Conservation (phyloP, 2,329 filamentous ascomycete species). For the Alternaria sp. region DNA sequence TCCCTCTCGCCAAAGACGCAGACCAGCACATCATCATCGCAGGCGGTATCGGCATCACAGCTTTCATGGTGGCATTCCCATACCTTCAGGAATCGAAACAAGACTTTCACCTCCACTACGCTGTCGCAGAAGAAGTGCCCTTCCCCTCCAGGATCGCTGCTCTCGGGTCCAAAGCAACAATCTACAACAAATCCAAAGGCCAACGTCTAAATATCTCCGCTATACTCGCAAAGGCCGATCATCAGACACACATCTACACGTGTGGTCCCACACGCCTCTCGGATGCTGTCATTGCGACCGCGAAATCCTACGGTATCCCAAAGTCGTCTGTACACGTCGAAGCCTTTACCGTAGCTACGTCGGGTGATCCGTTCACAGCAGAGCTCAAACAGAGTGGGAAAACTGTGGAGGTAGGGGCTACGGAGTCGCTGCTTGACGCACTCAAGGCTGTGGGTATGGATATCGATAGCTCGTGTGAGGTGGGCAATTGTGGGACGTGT, state of each 20-base stretch:
- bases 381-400: conserved; percentile 58
- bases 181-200: conserved; percentile 64
- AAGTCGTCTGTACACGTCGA: conserved; percentile 67
- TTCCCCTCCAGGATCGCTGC: conserved; percentile 60
- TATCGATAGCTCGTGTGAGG: conserved; percentile 55
- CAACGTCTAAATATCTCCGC: conserved; percentile 61
- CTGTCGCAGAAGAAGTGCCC: conserved; percentile 63
- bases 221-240: conserved; percentile 58
- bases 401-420: conserved; percentile 55
- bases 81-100: conserved; percentile 34
- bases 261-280: conserved; percentile 68
- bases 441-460: conserved; percentile 55
- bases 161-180: conserved; percentile 53
- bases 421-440: conserved; percentile 53
- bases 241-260: conserved; percentile 67
- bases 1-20: conserved; percentile 57
- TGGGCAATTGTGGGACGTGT: conserved; percentile 57
- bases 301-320: conserved; percentile 54
- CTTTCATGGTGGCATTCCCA: conserved; percentile 64
- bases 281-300: conserved; percentile 58
- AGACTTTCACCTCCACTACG: conserved; percentile 66
- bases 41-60: conserved; percentile 72
- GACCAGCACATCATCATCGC: conserved; percentile 70
- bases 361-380: conserved; percentile 68
- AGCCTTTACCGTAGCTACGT: conserved; percentile 62